Base-by-base conservation (phyloP, 148 eudicot genomes). In the Chenopodium formosanum region DNA sequence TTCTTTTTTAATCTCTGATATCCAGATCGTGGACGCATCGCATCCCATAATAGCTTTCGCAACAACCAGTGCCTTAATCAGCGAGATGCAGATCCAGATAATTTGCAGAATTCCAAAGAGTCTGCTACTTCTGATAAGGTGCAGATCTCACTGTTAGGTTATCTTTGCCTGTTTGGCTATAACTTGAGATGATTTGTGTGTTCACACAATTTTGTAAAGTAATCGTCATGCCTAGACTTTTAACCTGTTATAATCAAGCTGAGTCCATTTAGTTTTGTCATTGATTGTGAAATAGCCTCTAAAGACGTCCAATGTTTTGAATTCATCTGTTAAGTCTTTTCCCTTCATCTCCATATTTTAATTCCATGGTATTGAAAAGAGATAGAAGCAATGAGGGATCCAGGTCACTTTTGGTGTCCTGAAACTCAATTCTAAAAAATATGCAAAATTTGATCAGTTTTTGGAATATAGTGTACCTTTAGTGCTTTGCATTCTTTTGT, bases 71-170 rank as follows among this genome's bases (percentile, higher is more conserved):
- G 46, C 67, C 69, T 12, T 71, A 72, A 77, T 82, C 82, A 64
- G 62, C 80, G 9, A 65, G 80, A 70, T 80, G 75, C 73, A 47
- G 71, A 44, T 20, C 74, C 74, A 76, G 37, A 84, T 84, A 60
- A 78, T 78, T 50, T 82, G 52, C 80, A 37, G 47, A 58, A 63
- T 25, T 60, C 56, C 78, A 52, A 67, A 64, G 82, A 50, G 34
- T 76, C 77, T 82, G 76, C 53, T 80, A 67, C 56, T 79, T 84
- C 71, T 72, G 73, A 74, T 46, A 86, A 86, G 87, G 91, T 86
- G 74, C 37, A 4, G 70, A 12, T 79, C 60, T 60, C 56, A 47
- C 71, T 53, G 27, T 22, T 23, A 77, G 34, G 31, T 52, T 62
- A 67, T 80, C 47, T 56, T 17, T 56, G 22, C 62, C 62, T 56